Base-by-base conservation (phyloP, 139 green algal species). In the Closterium sp. region DNA sequence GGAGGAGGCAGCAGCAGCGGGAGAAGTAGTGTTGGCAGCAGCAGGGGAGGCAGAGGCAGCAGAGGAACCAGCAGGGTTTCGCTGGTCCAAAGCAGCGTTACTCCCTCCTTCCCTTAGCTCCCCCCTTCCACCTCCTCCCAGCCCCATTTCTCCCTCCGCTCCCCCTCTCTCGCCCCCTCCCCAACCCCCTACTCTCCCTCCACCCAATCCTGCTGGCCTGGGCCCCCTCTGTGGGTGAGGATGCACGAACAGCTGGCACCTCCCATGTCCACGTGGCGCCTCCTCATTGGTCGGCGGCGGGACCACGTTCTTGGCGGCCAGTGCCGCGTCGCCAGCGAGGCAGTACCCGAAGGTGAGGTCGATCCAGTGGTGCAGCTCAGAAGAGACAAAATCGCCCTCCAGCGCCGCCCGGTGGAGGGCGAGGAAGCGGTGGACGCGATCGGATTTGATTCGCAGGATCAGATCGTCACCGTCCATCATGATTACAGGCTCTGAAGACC, bases 331-430 rank as follows among this genome's bases (percentile, higher is more conserved):
- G 10, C 97, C 97, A 7, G 86, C 85, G 86, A 98, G 95, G 90
- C 97, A 95, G 86, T 90, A 95, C 2, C 97, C 97, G 92, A 98
- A 98, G 31, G 97, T 96, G 27, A 99, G 96, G 96, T 99, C 97
- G 9, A 99, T 97, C 98, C 98, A 99, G 85, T 96, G 86, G 95
- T 99, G 97, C 89, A 99, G 96, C 91, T 97, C 91, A n/a, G 90
- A 85, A 21, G 96, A 98, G 62, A 98, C 98, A 30, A 92, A 92
- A 0, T 96, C 94, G 17, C 91, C 93, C 94, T 98, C 97, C 91
- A 98, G 94, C 0, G 97, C 97, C 19, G 94, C 93, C 86, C 96
- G 70, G 31, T 95, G 91, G n/a, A 73, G 21, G 3, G 31, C 9
- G 5, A 94, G 28, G 70, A 95, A 94, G 85, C 85, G 85, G n/a